phyloP scores from a whole-genome alignment of 2,329 filamentous ascomycete genomes.

The Alternaria gansuensis region DNA sequence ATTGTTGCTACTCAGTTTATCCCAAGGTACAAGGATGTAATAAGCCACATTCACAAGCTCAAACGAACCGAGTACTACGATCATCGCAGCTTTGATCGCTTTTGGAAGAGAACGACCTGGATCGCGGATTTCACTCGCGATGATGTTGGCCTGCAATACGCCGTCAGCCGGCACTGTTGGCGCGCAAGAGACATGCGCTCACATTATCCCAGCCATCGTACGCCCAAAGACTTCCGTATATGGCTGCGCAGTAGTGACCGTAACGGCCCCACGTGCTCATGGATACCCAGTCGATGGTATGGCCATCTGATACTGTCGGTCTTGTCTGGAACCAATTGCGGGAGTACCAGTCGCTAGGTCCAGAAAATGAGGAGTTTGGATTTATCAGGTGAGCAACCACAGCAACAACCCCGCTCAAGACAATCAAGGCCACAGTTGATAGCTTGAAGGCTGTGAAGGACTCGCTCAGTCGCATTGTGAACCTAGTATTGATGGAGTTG shows the following conservation, averaged over 20 bases:
- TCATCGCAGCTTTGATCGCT: conserved; percentile 69
- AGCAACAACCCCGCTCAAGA: conserved; percentile 43
- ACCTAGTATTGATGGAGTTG: conserved; percentile 57
- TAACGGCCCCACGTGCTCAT: conserved; percentile 67
- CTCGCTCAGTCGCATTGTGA: conserved; percentile 54
- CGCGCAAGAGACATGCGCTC: conserved; percentile 28
- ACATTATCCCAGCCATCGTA: conserved; percentile 74
- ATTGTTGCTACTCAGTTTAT: conserved; percentile 65
- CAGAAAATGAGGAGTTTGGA: conserved; percentile 41
- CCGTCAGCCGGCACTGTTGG: conserved; percentile 1
- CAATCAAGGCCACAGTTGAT: conserved; percentile 44
- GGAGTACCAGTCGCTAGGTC: conserved; percentile 50
- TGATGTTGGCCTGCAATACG: conserved; percentile 46
- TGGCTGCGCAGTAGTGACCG: conserved; percentile 67
- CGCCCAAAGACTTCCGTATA: conserved; percentile 71
- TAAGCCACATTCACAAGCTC: conserved; percentile 69
- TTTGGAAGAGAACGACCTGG: conserved; percentile 60
- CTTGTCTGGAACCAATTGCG: conserved; percentile 66
- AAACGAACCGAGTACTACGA: conserved; percentile 68
- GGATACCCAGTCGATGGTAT: conserved; percentile 45
- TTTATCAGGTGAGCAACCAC: conserved; percentile 44
- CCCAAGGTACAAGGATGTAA: conserved; percentile 70
- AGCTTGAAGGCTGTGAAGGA: conserved; percentile 55
- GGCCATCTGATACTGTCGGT: conserved; percentile 59
- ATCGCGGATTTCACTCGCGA: conserved; percentile 51